These are phyloP conservation scores for Colletotrichum endophyticum DNA, from an alignment of 2,329 filamentous ascomycete genomes.

Conservation along the genomic window DNA sequence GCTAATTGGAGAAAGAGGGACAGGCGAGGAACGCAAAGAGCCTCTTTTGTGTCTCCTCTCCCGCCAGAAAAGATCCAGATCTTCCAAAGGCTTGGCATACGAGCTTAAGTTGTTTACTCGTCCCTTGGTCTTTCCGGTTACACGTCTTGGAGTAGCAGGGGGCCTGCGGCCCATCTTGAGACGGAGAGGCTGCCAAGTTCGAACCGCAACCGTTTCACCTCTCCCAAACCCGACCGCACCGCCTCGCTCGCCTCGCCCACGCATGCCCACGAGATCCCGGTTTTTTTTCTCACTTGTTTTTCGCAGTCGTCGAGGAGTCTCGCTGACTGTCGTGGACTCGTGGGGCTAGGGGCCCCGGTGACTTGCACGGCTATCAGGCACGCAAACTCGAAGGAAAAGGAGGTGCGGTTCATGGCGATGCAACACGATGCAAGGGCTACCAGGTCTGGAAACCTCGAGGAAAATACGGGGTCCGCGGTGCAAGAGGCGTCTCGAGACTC, in stretches of 20 bases:
- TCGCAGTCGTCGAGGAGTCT: neutral
- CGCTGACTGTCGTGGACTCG: neutral
- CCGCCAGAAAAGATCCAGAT: neutral
- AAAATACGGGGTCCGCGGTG: neutral
- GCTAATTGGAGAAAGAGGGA: neutral
- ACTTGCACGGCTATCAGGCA: neutral
- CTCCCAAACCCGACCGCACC: constrained; percentile 2
- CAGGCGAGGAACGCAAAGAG: neutral
- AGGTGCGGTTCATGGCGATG: neutral
- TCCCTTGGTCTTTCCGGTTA: constrained; percentile 4
- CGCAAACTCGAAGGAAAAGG: neutral
- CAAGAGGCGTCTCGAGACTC: neutral
- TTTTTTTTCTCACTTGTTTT: neutral
- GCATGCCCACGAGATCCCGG: neutral
- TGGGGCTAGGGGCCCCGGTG: neutral
- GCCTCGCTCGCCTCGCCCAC: constrained; percentile 10
- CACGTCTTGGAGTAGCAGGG: constrained; percentile 8
- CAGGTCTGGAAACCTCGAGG: constrained; percentile 3
- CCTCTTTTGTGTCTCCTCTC: neutral
- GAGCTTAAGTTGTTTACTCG: constrained; percentile 12
- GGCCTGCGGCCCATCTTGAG: constrained; percentile 16
- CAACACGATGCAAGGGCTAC: neutral
- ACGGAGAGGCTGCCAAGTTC: constrained; percentile 15
- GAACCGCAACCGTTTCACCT: constrained; percentile 21
- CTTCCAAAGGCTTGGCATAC: constrained; percentile 5